Conservation (phyloP, 2,329 filamentous ascomycete species). For the Monosporascus sp. region DNA sequence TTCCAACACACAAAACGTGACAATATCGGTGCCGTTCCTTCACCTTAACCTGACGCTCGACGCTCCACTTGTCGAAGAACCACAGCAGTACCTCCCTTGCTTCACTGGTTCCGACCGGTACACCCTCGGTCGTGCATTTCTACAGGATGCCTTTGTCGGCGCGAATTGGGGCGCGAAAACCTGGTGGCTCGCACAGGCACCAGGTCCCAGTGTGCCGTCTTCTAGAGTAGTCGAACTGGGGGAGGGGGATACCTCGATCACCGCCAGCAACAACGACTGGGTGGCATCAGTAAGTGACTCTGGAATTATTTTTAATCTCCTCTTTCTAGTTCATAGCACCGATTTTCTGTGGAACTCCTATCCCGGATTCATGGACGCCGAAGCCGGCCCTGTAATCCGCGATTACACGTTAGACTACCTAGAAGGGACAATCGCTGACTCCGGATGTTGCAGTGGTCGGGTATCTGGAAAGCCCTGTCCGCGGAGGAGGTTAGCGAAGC, state of each 20-base stretch:
- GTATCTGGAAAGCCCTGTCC: slow-evolving; percentile 20
- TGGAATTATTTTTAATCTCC: too few species aligned
- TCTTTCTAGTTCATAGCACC: too few species aligned
- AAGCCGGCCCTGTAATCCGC: too few species aligned
- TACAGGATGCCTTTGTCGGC: slow-evolving; percentile 42
- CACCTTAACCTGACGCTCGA: slow-evolving; percentile 37
- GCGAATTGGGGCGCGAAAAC: slow-evolving; percentile 31
- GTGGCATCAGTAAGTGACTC: slow-evolving; percentile 26
- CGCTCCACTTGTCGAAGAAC: slow-evolving; percentile 26
- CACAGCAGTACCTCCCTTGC: slow-evolving; percentile 39
- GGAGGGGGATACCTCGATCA: slow-evolving; percentile 13
- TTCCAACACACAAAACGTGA: slow-evolving; percentile 26
- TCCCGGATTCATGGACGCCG: too few species aligned
- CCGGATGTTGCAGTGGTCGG: too few species aligned
- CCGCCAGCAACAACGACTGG: slow-evolving; percentile 25
- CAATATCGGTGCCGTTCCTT: slow-evolving; percentile 38
- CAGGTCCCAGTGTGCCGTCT: slow-evolving; percentile 29
- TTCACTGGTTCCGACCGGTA: slow-evolving; percentile 22
- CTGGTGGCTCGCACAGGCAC: slow-evolving; percentile 36
- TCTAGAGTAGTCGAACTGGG: slow-evolving; percentile 14
- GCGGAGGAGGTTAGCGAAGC: slow-evolving; percentile 13
- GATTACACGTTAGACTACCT: too few species aligned
- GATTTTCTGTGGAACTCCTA: too few species aligned
- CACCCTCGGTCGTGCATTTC: slow-evolving; percentile 38
- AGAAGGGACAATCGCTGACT: too few species aligned